Percentiles rank a stretch among this genome's conserved stretches.
phyloP scores from a whole-genome alignment of 108 stramenopile species.

The Poteriospumella lacustris region DNA sequence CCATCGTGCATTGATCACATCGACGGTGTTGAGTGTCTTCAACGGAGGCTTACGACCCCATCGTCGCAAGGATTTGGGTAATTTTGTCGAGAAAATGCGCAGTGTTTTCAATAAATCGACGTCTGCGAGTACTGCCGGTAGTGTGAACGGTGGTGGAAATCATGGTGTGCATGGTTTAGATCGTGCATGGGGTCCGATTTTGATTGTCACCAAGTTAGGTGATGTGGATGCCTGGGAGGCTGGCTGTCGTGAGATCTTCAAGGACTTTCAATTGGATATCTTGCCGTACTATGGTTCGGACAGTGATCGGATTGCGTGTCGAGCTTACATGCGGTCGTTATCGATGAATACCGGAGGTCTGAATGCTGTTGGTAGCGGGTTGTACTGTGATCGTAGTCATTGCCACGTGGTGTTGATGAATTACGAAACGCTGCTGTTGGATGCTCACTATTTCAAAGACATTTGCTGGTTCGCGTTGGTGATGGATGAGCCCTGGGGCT shows the following conservation, averaged over 20 bases:
- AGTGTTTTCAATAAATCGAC: too few relatives aligned
- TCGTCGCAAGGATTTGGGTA: not conserved
- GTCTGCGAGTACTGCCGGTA: too few relatives aligned
- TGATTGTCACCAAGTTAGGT: not conserved
- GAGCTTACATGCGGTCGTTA: not conserved
- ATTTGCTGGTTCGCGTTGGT: not conserved
- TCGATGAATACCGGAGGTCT: not conserved
- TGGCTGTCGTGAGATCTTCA: not conserved
- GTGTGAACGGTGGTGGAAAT: too few relatives aligned
- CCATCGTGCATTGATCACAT: not conserved
- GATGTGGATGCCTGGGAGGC: not conserved
- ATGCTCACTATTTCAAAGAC: not conserved
- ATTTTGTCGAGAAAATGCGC: not conserved
- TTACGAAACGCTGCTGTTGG: not conserved
- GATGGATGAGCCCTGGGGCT: not conserved
- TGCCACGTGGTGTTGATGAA: not conserved
- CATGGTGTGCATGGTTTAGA: not conserved
- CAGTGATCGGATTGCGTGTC: not conserved
- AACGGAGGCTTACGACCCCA: not conserved
- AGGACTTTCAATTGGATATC: not conserved
- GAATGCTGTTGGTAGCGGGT: not conserved
- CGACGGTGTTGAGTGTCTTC: not conserved
- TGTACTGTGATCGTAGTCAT: not conserved
- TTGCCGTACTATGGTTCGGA: not conserved
- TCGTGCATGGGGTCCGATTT: not conserved